Percentiles rank a stretch among this genome's conserved stretches.
Evolutionary conservation across 1,284 basidiomycete species (phyloP).

Genomic region (Meripilus lineatus): DNA sequence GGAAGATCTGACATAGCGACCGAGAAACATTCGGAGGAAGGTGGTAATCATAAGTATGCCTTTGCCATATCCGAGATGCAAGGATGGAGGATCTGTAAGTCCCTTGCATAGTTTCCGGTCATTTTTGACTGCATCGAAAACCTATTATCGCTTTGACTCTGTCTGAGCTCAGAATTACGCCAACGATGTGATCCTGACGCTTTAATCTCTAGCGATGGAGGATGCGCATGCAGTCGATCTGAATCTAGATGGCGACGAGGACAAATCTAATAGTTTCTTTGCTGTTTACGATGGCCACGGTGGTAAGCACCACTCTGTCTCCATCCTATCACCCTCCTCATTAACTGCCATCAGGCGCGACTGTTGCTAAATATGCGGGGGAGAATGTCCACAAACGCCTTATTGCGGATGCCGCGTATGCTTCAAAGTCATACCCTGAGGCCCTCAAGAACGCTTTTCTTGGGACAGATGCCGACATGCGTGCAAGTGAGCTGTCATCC

Average conservation of each 20-base stretch:
- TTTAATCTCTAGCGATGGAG: conserved; percentile 79
- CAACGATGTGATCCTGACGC: too few species aligned
- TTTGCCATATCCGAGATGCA: conserved; percentile 97
- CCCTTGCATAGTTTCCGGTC: neutral
- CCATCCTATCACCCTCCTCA: conserved; percentile 1
- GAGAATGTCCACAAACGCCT: conserved; percentile 85
- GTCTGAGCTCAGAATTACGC: neutral
- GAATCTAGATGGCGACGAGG: conserved; percentile 48
- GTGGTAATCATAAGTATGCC: conserved; percentile 73
- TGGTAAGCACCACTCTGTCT: conserved; percentile 42
- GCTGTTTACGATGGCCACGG: conserved; percentile 99
- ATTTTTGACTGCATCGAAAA: conserved; percentile 4
- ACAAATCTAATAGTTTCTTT: conserved; percentile 76
- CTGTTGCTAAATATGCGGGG: conserved; percentile 90
- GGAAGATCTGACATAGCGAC: conserved; percentile 49
- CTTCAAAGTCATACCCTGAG: conserved; percentile 61
- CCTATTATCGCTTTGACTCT: neutral
- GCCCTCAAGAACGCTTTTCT: conserved; percentile 90
- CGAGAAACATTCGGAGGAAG: conserved; percentile 80
- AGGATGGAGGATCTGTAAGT: conserved; percentile 97
- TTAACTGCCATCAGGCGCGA: conserved; percentile 53
- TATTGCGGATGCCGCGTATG: conserved; percentile 70
- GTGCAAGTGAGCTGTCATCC: conserved; percentile 26
- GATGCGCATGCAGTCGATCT: conserved; percentile 91
- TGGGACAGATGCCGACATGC: conserved; percentile 91